Percentiles rank a stretch among this genome's conserved stretches.
Evolutionary conservation across 495 filamentous ascomycete species (phyloP).

Genomic region (Podospora comata): DNA sequence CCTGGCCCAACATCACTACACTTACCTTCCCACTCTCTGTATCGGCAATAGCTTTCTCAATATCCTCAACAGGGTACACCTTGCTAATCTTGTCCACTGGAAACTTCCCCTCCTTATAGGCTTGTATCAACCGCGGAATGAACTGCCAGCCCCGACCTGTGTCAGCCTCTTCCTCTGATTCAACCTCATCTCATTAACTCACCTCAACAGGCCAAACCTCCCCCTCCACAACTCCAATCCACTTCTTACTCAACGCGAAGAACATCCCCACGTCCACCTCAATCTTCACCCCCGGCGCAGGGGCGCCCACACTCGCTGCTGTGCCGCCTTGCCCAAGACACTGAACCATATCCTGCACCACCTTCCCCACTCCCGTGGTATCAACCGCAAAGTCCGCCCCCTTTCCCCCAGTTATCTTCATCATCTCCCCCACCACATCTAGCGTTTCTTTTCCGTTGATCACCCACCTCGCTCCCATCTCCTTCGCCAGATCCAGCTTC

Average conservation of each 20-base stretch:
- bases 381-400: constrained; percentile 21
- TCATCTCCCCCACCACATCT: constrained; percentile 15
- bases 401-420: neutral
- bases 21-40: constrained; percentile 36
- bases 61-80: constrained; percentile 39
- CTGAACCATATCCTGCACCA: constrained; percentile 20
- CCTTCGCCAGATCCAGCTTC: constrained; percentile 40
- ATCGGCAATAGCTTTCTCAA: constrained; percentile 42
- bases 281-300: constrained; percentile 8
- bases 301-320: constrained; percentile 15
- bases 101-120: constrained; percentile 41
- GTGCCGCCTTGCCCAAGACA: constrained; percentile 16
- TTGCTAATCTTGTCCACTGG: constrained; percentile 43
- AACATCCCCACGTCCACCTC: constrained; percentile 8
- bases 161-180: neutral
- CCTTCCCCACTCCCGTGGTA: constrained; percentile 13
- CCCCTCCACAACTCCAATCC: constrained; percentile 24
- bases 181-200: neutral
- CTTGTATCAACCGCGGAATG: constrained; percentile 36
- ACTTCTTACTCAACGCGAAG: constrained; percentile 26
- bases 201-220: constrained; percentile 21
- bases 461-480: constrained; percentile 44
- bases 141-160: constrained; percentile 21
- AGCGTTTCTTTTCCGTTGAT: constrained; percentile 28
- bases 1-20: neutral